phyloP scores from a whole-genome alignment of 192 early-diverging fungal genomes.

The Paraglomus occultum region DNA sequence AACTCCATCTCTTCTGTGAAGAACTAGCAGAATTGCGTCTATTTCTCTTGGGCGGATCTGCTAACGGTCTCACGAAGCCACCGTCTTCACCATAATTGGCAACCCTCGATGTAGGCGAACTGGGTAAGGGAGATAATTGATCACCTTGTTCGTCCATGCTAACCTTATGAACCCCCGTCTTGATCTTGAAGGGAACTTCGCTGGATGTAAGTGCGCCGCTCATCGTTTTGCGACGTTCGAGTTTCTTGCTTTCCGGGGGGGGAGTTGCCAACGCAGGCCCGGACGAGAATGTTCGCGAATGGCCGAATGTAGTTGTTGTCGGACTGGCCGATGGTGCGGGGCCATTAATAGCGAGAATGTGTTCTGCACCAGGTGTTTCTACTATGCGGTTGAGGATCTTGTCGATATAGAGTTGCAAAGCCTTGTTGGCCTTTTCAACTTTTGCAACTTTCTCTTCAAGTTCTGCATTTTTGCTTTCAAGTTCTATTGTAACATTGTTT shows the following conservation, averaged over 20 bases:
- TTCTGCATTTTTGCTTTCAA: slow-evolving; percentile 32
- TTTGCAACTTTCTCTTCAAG: slow-evolving; percentile 59
- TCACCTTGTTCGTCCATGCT: not conserved
- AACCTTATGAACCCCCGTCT: not conserved
- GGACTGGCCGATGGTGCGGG: not conserved
- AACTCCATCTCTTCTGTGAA: too few relatives aligned
- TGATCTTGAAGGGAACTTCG: not conserved
- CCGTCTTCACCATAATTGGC: not conserved
- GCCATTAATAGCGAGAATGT: slow-evolving; percentile 15
- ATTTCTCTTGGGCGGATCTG: too few relatives aligned
- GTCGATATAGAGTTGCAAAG: slow-evolving; percentile 69
- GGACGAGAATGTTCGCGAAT: too few relatives aligned
- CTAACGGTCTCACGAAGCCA: too few relatives aligned
- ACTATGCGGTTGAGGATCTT: slow-evolving; percentile 77
- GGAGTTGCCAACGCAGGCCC: not conserved
- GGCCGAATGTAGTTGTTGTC: not conserved
- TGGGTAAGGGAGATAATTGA: slow-evolving; percentile 9
- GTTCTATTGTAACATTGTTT: not conserved
- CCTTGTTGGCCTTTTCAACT: slow-evolving; percentile 65
- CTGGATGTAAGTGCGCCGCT: not conserved
- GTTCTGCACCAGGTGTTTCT: slow-evolving; percentile 31
- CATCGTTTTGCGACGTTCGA: slow-evolving; percentile 19
- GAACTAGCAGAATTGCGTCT: too few relatives aligned
- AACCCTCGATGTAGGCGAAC: not conserved
- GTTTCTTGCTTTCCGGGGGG: not conserved